These are phyloP conservation scores for Cytospora piceicola DNA, from an alignment of 2,329 filamentous ascomycete genomes.

Conservation along the genomic window DNA sequence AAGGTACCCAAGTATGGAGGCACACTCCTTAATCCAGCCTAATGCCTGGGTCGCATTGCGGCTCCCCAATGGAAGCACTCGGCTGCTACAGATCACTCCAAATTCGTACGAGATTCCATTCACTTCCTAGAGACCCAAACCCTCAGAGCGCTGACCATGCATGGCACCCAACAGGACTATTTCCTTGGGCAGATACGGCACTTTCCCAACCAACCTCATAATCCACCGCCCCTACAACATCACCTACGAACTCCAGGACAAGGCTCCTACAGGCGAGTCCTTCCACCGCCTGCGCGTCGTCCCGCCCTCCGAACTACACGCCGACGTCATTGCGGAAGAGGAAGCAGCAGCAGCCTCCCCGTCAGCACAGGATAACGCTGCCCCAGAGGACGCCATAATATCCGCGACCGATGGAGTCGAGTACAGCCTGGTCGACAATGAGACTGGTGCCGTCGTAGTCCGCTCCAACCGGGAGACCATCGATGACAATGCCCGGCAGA, in stretches of 20 bases:
- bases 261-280: conserved; percentile 59
- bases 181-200: conserved; percentile 89
- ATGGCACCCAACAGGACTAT: conserved; percentile 64
- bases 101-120: conserved; percentile 55
- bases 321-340: conserved; percentile 66
- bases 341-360: conserved; percentile 34
- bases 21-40: conserved; percentile 55
- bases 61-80: conserved; percentile 61
- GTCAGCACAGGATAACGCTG: conserved; percentile 45
- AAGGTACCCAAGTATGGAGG: conserved; percentile 32
- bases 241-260: conserved; percentile 87
- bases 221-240: conserved; percentile 89
- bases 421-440: conserved; percentile 50
- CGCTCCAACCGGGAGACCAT: conserved; percentile 63
- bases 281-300: conserved; percentile 78
- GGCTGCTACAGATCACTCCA: conserved; percentile 61
- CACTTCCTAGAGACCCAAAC: neutral
- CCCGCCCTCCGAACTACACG: conserved; percentile 79
- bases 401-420: conserved; percentile 46
- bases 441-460: conserved; percentile 54
- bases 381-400: conserved; percentile 48
- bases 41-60: conserved; percentile 64
- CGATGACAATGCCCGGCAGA: conserved; percentile 71
- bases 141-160: conserved; percentile 27
- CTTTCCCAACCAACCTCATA: conserved; percentile 85